Evolutionary conservation across 2,329 filamentous ascomycete genomes (phyloP), one percentile per base, ranked within the genome.

Genomic region (Diaporthe helianthi): DNA sequence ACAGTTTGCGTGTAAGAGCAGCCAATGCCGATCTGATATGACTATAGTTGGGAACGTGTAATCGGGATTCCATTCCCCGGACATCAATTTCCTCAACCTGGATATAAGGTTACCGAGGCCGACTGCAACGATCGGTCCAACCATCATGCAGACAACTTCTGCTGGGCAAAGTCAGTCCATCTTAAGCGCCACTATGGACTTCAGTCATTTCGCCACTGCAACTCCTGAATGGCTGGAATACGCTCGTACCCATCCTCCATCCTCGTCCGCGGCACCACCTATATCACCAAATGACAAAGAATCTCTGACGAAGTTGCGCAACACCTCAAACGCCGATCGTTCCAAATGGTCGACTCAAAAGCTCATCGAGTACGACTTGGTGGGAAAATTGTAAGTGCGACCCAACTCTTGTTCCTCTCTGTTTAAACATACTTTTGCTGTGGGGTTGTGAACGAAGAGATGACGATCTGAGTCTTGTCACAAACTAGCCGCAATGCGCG

Each of bases 211-310:
- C 36, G 52, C 52, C n/a, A 22, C 10, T 1, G 3, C 13, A 12
- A 54, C 52, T 31, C 52, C 52, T 17, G 52, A 54, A 9, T 54
- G 52, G 52, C 52, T 36, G 31, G 52, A 54, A 22, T 54, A 54
- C 24, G 2, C 12, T 54, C 19, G 2, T 8, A 15, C 19, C 1
- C 52, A 36, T 22, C 31, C 31, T 22, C 19, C 5, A 13, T 12
- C 52, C 6, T 5, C n/a, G 24, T 22, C 31, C 5, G 19, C 15
- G 2, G 15, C 5, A 15, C 52, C 52, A 36, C 24, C 31, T 12
- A 54, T 54, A 24, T 24, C 52, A 24, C 52, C 31, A 24, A 10
- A 36, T 36, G 52, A 54, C 12, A 24, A 8, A 36, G 31, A 36
- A 7, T 54, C 29, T 22, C 10, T 54, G 31, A 36, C 52, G 17